Base-by-base conservation (phyloP, 345 rosid genomes). In the Salix caprea region DNA sequence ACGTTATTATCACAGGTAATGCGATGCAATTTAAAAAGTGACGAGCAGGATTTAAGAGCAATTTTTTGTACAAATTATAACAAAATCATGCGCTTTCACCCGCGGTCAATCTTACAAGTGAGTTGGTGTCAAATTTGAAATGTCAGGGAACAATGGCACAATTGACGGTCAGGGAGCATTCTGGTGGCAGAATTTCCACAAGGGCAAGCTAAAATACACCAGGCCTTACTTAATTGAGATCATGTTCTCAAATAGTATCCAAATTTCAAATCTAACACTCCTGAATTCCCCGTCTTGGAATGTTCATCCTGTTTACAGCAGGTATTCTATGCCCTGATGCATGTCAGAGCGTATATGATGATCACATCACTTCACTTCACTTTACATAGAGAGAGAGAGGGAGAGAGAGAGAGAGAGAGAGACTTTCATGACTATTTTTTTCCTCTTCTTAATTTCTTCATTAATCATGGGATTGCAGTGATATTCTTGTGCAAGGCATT, bases 161-260 rank as follows among this genome's bases (percentile, higher is more conserved):
- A 86, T 94, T 39, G 94, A 92, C 44, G 97, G 98, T 15, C 98
- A 94, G 77, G 98, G 98, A 23, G 90, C 92, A 23, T 80, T 85
- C 78, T 94, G 98, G 98, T 94, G 98, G 98, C 94, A 91, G 77
- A 75, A 85, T 15, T 94, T 91, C 82, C 96, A 92, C 72, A 83
- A 82, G 78, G 87, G 91, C 50, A 92, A 91, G 79, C 88, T 94
- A 6, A 91, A 94, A 74, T 91, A 89, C 85, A 94, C 98, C 66
- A 81, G 98, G 2, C 98, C 98, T 78, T 92, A 94, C 84, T 66
- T 94, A 76, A 88, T 91, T 37, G 97, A 94, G 85, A 73, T 94
- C 82, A 90, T 94, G 94, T 92, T 70, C 79, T 70, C 98, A 0
- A 87, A 83, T 6, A 80, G 65, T 0, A 85, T 94, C 76, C 98